Percentiles rank a stretch among this genome's conserved stretches.
Evolutionary conservation across 164 flowering plant species (phyloP).

Genomic region (Brasenia schreberi): DNA sequence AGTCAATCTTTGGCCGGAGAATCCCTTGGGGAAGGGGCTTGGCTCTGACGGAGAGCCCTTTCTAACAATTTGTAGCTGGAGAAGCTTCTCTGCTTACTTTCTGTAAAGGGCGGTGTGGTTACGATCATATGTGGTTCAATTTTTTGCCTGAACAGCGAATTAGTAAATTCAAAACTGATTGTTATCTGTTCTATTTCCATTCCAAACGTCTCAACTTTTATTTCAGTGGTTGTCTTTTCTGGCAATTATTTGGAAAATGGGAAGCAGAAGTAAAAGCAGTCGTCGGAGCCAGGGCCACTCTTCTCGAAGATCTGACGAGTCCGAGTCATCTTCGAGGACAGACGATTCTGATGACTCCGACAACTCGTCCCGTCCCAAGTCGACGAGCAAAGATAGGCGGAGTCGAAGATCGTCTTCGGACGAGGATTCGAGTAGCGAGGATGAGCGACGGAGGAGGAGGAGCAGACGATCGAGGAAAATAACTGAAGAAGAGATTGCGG

Average conservation of each 20-base stretch:
- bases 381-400: neutral
- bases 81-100: no score
- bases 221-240: no score
- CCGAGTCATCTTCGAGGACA: conserved; percentile 1
- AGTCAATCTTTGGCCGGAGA: no score
- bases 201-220: no score
- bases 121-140: no score
- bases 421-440: conserved; percentile 9
- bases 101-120: no score
- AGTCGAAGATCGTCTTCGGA: conserved; percentile 1
- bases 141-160: no score
- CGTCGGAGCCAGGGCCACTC: neutral
- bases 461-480: conserved; percentile 26
- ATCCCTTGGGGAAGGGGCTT: no score
- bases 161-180: no score
- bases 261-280: conserved; percentile 4
- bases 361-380: conserved; percentile 1
- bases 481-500: conserved; percentile 57
- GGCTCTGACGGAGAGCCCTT: no score
- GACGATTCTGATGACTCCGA: neutral
- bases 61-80: no score
- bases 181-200: no score
- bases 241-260: neutral
- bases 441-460: conserved; percentile 11
- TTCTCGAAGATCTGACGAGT: neutral